Percentiles rank a stretch among this genome's conserved stretches.
These are phyloP conservation scores for Hypocrella siamensis DNA, from an alignment of 2,329 filamentous ascomycete species.

Conservation along the genomic window DNA sequence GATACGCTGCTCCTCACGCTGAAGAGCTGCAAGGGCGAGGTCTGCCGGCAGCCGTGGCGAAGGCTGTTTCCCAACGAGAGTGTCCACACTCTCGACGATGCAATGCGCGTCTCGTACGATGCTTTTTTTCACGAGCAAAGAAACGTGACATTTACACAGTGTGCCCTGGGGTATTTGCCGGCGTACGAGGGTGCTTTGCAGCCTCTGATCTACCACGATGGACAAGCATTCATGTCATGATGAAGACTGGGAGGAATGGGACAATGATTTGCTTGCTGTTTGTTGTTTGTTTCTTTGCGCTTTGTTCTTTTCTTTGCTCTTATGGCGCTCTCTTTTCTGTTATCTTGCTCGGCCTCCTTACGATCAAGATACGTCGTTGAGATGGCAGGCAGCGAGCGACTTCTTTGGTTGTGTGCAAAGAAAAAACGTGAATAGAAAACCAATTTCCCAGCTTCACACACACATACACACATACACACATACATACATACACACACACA, in stretches of 20 bases:
- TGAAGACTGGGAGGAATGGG: constrained; percentile 1
- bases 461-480: too few relatives aligned
- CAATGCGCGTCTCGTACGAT: constrained; percentile 31
- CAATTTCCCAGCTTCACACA: too few relatives aligned
- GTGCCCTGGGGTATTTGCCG: constrained; percentile 36
- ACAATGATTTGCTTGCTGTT: too few relatives aligned
- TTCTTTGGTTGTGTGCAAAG: too few relatives aligned
- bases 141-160: constrained; percentile 34
- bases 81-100: constrained; percentile 34
- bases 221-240: neutral
- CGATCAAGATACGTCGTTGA: too few relatives aligned
- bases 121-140: constrained; percentile 29
- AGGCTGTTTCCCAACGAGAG: constrained; percentile 36
- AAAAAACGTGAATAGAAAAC: too few relatives aligned
- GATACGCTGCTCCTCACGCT: constrained; percentile 43
- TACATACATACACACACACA: too few relatives aligned
- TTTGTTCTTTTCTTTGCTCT: too few relatives aligned
- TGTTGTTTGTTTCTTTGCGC: too few relatives aligned
- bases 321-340: too few relatives aligned
- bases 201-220: neutral
- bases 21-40: constrained; percentile 40
- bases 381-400: too few relatives aligned
- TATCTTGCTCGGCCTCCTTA: too few relatives aligned
- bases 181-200: constrained; percentile 3
- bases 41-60: constrained; percentile 40